Percentiles rank a stretch among this genome's conserved stretches.
Evolutionary conservation across 2,329 filamentous ascomycete species (phyloP).

Genomic region (Trichoderma simmonsii): DNA sequence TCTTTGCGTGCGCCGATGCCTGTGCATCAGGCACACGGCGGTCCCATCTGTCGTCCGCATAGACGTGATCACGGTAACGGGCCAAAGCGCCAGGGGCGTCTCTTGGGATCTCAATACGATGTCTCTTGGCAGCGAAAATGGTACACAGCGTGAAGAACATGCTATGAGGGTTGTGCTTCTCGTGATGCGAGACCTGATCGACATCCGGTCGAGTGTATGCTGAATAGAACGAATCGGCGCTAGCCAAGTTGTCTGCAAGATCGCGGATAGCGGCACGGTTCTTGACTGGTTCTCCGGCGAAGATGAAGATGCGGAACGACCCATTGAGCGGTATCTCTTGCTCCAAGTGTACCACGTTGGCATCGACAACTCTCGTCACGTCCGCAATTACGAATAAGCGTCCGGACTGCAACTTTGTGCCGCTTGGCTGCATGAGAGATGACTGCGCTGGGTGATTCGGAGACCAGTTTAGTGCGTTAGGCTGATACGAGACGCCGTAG

Average conservation of each 20-base stretch:
- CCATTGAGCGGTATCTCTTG: slow-evolving; percentile 88
- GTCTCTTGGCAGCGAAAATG: slow-evolving; percentile 66
- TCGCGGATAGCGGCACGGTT: slow-evolving; percentile 65
- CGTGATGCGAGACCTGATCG: slow-evolving; percentile 66
- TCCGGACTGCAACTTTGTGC: slow-evolving; percentile 67
- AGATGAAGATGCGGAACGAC: slow-evolving; percentile 81
- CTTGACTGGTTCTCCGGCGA: slow-evolving; percentile 65
- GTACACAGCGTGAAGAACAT: slow-evolving; percentile 76
- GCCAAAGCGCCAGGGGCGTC: slow-evolving; percentile 69
- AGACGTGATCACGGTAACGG: slow-evolving; percentile 77
- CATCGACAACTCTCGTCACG: slow-evolving; percentile 82
- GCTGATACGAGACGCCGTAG: slow-evolving; percentile 81
- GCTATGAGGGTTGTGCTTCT: slow-evolving; percentile 81
- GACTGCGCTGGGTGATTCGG: slow-evolving; percentile 68
- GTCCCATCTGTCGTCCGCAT: slow-evolving; percentile 80
- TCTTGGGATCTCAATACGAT: slow-evolving; percentile 67
- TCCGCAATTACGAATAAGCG: slow-evolving; percentile 73
- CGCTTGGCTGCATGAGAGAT: slow-evolving; percentile 62
- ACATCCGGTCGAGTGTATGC: slow-evolving; percentile 62
- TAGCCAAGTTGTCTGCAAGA: slow-evolving; percentile 62
- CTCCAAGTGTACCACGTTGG: slow-evolving; percentile 86
- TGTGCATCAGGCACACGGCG: slow-evolving; percentile 64
- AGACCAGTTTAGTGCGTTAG: slow-evolving; percentile 84
- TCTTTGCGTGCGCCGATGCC: slow-evolving; percentile 80
- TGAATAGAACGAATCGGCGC: slow-evolving; percentile 69